phyloP scores from a whole-genome alignment of 768 basidiomycete species.

The Hypholoma sublateritium region DNA sequence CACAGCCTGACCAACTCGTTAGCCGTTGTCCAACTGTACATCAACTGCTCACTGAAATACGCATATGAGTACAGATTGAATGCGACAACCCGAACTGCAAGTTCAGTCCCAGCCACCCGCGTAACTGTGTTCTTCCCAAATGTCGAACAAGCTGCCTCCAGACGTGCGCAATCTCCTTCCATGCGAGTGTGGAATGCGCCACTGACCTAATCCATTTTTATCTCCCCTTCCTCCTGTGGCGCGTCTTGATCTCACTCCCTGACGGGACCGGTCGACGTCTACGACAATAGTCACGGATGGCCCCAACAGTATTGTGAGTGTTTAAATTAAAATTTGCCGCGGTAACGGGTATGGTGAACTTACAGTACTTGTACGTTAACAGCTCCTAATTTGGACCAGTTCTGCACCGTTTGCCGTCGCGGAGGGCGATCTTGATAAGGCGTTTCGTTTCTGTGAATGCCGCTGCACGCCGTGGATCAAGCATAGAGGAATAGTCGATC shows the following conservation, averaged over 20 bases:
- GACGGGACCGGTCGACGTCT: background rate
- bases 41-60: conserved; percentile 17
- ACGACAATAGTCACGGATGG: conserved; percentile 17
- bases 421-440: background rate
- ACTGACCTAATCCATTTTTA: background rate
- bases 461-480: too few species aligned
- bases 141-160: conserved; percentile 38
- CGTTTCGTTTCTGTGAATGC: background rate
- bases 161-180: background rate
- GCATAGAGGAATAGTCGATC: too few species aligned
- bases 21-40: conserved; percentile 11
- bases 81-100: conserved; percentile 49
- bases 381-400: background rate
- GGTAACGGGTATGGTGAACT: background rate
- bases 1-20: conserved; percentile 30
- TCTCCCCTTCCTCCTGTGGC: background rate
- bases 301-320: conserved; percentile 26
- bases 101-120: conserved; percentile 54
- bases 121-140: conserved; percentile 35
- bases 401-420: conserved; percentile 2
- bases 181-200: background rate
- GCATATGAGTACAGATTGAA: conserved; percentile 32
- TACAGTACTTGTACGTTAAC: background rate
- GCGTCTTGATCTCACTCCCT: background rate
- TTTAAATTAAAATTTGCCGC: background rate